Conservation (phyloP, 2,329 filamentous ascomycete species). For the Tympanopsis confertula region DNA sequence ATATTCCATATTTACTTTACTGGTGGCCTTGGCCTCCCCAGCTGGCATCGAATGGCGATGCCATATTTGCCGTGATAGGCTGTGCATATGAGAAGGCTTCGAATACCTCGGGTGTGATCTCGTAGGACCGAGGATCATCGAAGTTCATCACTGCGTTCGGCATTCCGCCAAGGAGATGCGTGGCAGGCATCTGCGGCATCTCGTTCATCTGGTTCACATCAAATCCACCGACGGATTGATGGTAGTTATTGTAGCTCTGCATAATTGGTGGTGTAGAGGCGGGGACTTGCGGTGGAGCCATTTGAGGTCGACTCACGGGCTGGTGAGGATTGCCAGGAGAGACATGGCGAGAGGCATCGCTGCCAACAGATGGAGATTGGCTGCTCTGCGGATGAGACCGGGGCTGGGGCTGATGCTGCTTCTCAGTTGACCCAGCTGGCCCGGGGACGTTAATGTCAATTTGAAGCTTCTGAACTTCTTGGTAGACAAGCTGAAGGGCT, state of each 20-base stretch:
- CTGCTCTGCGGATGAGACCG: background rate
- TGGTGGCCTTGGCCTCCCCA: no score
- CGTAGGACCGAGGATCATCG: slow-evolving; percentile 21
- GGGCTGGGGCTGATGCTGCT: background rate
- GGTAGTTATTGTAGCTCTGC: background rate
- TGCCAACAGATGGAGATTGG: slow-evolving; percentile 4
- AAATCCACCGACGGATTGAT: background rate
- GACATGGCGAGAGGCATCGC: slow-evolving; percentile 6
- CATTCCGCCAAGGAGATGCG: background rate
- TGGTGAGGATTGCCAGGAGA: slow-evolving; percentile 7
- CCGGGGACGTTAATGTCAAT: slow-evolving; percentile 18
- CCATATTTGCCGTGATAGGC: slow-evolving; percentile 24
- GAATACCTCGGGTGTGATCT: slow-evolving; percentile 26
- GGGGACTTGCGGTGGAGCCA: no score
- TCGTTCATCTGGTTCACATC: background rate
- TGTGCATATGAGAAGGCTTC: slow-evolving; percentile 28
- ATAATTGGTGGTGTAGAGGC: background rate
- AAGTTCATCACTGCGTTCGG: slow-evolving; percentile 8
- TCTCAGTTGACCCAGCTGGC: slow-evolving; percentile 1
- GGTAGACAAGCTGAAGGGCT: slow-evolving; percentile 23
- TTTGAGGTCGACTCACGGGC: no score
- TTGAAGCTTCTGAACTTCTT: slow-evolving; percentile 24
- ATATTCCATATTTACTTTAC: no score
- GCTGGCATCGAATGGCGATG: no score
- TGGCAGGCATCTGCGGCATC: background rate